These are phyloP conservation scores for Malus sieversii DNA, from an alignment of 306 rosid genomes.

Conservation along the genomic window DNA sequence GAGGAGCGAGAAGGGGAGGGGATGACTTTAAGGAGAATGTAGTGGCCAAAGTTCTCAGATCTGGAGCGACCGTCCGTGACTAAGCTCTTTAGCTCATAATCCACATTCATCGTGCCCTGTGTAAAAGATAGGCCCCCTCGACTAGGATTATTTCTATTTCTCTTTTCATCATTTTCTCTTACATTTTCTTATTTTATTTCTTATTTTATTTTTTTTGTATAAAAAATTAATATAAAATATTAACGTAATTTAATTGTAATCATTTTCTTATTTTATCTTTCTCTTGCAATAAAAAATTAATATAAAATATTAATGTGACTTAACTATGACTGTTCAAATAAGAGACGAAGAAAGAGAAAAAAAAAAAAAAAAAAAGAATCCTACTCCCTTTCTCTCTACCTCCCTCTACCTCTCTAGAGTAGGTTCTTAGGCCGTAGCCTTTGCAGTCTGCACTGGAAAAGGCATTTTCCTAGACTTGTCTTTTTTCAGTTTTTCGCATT, in stretches of 20 bases:
- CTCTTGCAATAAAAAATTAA: too few relatives aligned
- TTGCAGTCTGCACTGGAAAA: background rate
- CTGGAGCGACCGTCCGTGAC: slow-evolving; percentile 34
- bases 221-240: too few relatives aligned
- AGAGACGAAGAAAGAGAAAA: too few relatives aligned
- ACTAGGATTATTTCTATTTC: too few relatives aligned
- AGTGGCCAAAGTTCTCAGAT: slow-evolving; percentile 9
- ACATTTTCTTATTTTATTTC: too few relatives aligned
- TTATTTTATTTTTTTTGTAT: too few relatives aligned
- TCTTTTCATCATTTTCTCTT: too few relatives aligned
- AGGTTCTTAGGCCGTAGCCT: background rate
- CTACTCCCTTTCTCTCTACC: background rate
- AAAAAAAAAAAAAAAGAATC: fast-evolving
- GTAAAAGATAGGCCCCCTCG: background rate
- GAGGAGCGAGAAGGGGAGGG: background rate
- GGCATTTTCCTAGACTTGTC: background rate
- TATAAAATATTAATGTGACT: too few relatives aligned
- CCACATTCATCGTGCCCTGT: background rate
- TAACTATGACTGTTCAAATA: too few relatives aligned
- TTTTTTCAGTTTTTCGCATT: background rate
- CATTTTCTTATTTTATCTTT: too few relatives aligned
- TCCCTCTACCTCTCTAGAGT: background rate
- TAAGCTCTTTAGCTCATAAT: background rate
- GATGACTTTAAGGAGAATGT: slow-evolving; percentile 16
- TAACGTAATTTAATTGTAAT: too few relatives aligned